Evolutionary conservation across 2,329 filamentous ascomycete species (phyloP), one percentile per base, ranked within the genome.

Genomic region (Fusarium clavum): DNA sequence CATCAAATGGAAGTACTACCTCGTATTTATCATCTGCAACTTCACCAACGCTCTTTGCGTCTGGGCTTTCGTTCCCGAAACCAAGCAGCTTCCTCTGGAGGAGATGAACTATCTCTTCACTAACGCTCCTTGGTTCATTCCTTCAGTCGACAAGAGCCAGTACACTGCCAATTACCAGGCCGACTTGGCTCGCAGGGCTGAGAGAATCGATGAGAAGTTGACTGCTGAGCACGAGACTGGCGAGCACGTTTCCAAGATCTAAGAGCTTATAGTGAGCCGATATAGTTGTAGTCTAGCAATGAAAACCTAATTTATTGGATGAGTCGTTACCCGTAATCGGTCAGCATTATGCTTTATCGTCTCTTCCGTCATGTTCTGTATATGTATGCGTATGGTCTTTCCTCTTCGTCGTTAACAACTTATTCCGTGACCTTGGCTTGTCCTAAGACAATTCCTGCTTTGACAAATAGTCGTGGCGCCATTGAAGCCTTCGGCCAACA

Each of bases 31-130:
- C 20, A 51, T 92, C 32, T 91, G 90, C 78, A 92, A 92, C 77
- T 87, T 91, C 12, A 79, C 77, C 60, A 80, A 80, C 59, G 78
- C 78, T 47, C 2, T 80, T 30, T 80, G 75, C 70, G 92, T 92
- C 82, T 92, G 88, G 84, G 82, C 85, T 4, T 78, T 92, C 52
- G 82, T 92, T 43, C 90, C 90, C 0, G 90, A 92, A 79, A 92
- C 90, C 0, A 85, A 85, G 56, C 87, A 85, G 70, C 81, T 88
- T 18, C 86, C 90, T 1, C 83, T 92, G 2, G 90, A 92, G 74
- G 89, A 91, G 79, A 91, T 91, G 89, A 88, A 90, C 70, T 85
- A 87, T 60, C 81, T 91, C 46, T 91, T 91, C 77, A 86, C 84
- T n/a, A 83, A 90, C 0, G 64, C 64, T 32, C 64, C 64, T 12